Conservation (phyloP, 768 basidiomycete species). For the Mycena polygramma region DNA sequence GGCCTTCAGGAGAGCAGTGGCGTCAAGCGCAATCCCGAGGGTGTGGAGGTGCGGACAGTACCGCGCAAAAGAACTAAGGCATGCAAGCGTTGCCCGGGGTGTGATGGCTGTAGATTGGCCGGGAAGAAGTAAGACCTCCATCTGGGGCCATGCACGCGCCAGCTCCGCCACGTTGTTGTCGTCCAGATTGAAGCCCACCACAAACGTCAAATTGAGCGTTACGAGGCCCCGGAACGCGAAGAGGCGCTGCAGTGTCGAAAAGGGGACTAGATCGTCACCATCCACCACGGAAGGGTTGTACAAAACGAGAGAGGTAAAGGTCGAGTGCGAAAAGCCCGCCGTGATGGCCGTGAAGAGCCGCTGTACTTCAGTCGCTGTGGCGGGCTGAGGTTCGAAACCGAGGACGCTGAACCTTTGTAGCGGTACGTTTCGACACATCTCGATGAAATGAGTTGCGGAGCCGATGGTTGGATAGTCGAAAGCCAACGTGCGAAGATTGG, state of each 20-base stretch:
- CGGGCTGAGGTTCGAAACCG: neutral
- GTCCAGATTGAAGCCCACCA: neutral
- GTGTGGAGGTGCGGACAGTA: neutral
- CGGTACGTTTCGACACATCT: neutral
- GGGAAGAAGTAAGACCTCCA: neutral
- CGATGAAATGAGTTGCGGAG: neutral
- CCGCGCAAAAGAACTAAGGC: neutral
- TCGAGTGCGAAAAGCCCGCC: neutral
- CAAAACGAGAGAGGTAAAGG: neutral
- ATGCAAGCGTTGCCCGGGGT: slow-evolving; percentile 1
- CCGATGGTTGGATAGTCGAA: neutral
- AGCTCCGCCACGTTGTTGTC: neutral
- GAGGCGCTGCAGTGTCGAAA: neutral
- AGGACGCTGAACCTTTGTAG: neutral
- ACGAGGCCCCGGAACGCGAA: neutral
- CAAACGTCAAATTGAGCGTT: neutral
- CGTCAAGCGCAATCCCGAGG: neutral
- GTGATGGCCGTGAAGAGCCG: neutral
- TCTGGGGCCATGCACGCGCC: neutral
- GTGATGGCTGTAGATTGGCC: neutral
- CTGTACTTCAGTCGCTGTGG: neutral
- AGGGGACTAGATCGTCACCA: neutral
- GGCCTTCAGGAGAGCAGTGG: neutral
- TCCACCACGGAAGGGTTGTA: no score
- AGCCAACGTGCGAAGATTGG: neutral